Evolutionary conservation across 257 asterid species (phyloP).

Genomic region (Nicotiana otophora): DNA sequence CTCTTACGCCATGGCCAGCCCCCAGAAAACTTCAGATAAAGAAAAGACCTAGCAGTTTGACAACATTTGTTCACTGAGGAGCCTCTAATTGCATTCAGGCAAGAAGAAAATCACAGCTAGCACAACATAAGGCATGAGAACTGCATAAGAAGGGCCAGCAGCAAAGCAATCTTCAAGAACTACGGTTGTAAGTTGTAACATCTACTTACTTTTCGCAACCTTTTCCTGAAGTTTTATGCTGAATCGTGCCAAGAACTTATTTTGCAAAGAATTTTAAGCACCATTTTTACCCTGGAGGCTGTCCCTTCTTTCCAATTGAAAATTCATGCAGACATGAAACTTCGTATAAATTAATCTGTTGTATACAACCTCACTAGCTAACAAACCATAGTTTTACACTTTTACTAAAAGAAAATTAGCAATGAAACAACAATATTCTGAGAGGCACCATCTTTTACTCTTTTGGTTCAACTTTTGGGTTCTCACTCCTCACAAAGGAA

Average conservation of each 20-base stretch:
- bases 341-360: background rate
- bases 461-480: background rate
- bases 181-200: background rate
- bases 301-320: background rate
- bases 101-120: background rate
- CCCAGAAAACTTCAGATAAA: background rate
- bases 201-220: background rate
- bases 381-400: background rate
- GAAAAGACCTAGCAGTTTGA: background rate
- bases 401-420: background rate
- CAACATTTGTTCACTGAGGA: background rate
- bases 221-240: background rate
- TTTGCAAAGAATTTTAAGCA: background rate
- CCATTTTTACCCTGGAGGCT: background rate
- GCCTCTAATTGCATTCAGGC: background rate
- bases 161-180: background rate
- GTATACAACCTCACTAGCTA: background rate
- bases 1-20: background rate
- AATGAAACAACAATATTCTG: background rate
- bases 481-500: background rate
- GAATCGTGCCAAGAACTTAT: background rate
- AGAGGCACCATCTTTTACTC: background rate
- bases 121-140: background rate
- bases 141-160: background rate
- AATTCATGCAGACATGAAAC: background rate